Conservation (phyloP, 371 early-diverging fungal genomes). For the Massospora cicadina region DNA sequence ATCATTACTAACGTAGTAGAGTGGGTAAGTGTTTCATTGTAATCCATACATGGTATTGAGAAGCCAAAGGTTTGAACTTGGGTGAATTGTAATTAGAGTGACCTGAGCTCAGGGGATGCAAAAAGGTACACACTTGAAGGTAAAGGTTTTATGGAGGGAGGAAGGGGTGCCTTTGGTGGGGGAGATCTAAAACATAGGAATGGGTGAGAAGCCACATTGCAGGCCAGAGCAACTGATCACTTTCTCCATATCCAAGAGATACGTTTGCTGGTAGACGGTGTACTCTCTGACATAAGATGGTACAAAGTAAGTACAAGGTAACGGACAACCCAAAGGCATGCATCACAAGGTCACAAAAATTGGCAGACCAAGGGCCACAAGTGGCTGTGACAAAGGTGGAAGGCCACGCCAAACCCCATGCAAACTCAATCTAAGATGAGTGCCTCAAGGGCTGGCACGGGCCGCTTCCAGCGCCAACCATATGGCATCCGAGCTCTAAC, state of each 20-base stretch:
- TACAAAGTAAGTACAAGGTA: neutral
- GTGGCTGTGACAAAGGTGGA: neutral
- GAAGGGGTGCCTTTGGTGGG: no score
- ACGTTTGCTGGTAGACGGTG: conserved; percentile 8
- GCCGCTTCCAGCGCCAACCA: conserved; percentile 1
- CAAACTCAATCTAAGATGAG: neutral
- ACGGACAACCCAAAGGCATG: neutral
- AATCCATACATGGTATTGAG: no score
- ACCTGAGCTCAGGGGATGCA: no score
- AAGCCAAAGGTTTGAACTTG: no score
- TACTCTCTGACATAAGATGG: conserved; percentile 1
- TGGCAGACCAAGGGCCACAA: neutral
- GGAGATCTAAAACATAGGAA: no score
- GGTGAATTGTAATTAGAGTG: no score
- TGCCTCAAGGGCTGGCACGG: neutral
- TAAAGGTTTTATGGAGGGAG: no score
- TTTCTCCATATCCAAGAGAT: conserved; percentile 10
- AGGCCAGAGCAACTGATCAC: no score
- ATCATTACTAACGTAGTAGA: no score
- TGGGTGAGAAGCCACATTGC: no score
- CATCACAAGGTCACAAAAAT: neutral
- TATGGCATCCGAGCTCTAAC: conserved; percentile 1
- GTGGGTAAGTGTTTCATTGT: no score
- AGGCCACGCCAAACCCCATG: neutral
- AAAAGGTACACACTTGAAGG: no score